Base-by-base conservation (phyloP, 2,329 filamentous ascomycete species). In the Beauveria caledonica region DNA sequence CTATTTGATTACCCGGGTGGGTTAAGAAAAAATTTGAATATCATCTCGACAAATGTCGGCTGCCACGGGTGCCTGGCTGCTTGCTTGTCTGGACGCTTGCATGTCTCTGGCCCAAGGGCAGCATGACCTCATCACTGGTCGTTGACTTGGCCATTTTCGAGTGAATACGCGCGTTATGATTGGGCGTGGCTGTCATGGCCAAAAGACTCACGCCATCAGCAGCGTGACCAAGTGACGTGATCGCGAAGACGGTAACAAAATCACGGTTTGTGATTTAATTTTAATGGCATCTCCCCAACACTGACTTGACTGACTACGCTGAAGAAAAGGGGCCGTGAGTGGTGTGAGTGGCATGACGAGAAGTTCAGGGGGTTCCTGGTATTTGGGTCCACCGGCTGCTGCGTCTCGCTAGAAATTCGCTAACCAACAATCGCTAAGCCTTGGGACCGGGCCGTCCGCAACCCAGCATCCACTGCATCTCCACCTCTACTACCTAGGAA, bases 91-190 rank as follows among this genome's bases (percentile, higher is more conserved):
- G 29, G 11, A 13, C 11, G 44, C 36, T 50, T 45, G 45, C 45
- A 58, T 58, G 55, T 58, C 45, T 44, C 21, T 15, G 3, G 15
- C 13, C 44, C 29, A 21, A 13, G 55, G 33, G 36, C 21, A 48
- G 57, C 57, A 59, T 59, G 57, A 59, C 57, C 56, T 58, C 56
- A 58, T 58, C 56, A 52, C 36, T 36, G n/a, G 48, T 36, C 13
- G 36, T 25, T 50, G 23, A 42, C 19, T 59, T 59, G 57, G 48
- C 52, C 57, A 59, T 59, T 45, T 21, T 53, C 33, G 49, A 21
- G 11, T n/a, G n/a, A n/a, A 33, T 23, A n/a, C 11, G 46, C 11
- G 15, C 25, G 33, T 21, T 23, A 40, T 58, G 56, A 58, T 58
- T 58, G 56, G 56, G 23, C 56, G 23, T 42, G 29, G 17, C 36